Evolutionary conservation across 1,284 basidiomycete genomes (phyloP).

Genomic region (Marasmius oreades): DNA sequence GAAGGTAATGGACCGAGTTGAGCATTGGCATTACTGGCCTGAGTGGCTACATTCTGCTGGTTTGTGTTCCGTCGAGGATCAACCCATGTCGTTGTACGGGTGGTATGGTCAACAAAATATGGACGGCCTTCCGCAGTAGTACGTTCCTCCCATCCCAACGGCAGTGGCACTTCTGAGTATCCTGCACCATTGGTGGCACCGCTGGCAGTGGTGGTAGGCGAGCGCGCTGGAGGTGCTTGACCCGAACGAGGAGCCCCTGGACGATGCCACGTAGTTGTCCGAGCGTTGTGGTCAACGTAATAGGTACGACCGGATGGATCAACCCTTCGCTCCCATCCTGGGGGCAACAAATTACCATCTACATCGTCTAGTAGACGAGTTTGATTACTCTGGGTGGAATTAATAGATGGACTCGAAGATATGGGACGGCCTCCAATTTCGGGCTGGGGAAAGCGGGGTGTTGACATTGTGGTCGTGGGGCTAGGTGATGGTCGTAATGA

Average conservation of each 20-base stretch:
- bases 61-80: conserved; percentile 88
- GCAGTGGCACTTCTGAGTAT: conserved; percentile 74
- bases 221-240: conserved; percentile 37
- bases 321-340: conserved; percentile 91
- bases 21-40: conserved; percentile 73
- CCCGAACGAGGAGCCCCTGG: conserved; percentile 34
- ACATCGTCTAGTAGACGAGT: conserved; percentile 52
- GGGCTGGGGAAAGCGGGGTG: conserved; percentile 35
- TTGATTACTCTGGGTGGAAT: conserved; percentile 1
- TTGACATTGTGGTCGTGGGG: conserved; percentile 18
- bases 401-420: conserved; percentile 3
- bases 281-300: conserved; percentile 90
- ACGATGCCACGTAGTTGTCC: conserved; percentile 42
- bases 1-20: conserved; percentile 95
- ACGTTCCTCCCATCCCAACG: conserved; percentile 97
- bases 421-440: conserved; percentile 22
- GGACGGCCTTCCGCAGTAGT: conserved; percentile 96
- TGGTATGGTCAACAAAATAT: conserved; percentile 97
- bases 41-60: conserved; percentile 34
- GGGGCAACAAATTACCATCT: conserved; percentile 69
- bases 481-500: conserved; percentile 32
- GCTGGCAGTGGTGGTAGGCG: conserved; percentile 48
- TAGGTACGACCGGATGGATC: conserved; percentile 89
- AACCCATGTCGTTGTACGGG: conserved; percentile 96
- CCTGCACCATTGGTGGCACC: conserved; percentile 23